Conservation (phyloP, 106 monocot genomes). For the Dioscorea alata region DNA sequence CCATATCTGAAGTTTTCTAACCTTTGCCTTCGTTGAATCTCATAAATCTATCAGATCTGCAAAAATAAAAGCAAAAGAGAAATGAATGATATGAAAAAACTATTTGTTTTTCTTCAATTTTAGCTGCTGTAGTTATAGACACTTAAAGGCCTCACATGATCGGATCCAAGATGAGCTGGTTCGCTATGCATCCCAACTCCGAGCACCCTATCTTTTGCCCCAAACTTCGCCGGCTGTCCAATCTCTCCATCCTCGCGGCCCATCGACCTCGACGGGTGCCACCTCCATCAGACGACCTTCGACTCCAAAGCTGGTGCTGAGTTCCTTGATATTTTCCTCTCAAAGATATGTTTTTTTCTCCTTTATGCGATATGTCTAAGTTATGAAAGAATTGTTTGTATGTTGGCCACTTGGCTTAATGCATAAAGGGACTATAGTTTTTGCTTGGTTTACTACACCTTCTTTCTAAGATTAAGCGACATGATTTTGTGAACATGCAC, state of each 20-base stretch:
- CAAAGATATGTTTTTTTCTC: conserved; percentile 22
- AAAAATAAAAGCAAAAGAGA: no score
- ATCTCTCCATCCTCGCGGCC: conserved; percentile 22
- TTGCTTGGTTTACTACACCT: no score
- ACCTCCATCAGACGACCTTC: conserved; percentile 4
- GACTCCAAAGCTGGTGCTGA: conserved; percentile 27
- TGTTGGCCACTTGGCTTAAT: background rate
- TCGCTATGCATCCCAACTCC: conserved; percentile 26
- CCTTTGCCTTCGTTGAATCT: no score
- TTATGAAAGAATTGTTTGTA: no score
- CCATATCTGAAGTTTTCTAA: no score
- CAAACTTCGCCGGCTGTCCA: conserved; percentile 51
- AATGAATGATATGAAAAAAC: no score
- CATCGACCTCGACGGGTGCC: background rate
- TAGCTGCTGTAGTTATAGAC: no score
- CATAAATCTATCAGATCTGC: no score
- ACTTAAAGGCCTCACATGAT: background rate
- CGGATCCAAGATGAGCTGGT: conserved; percentile 28
- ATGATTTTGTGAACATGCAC: no score
- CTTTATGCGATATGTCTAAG: background rate
- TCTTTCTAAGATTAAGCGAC: no score
- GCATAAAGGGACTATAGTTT: no score
- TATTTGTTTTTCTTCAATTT: no score
- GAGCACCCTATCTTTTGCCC: conserved; percentile 52
- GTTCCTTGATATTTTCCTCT: conserved; percentile 26